Percentiles rank a stretch among this genome's conserved stretches.
Evolutionary conservation across 768 basidiomycete species (phyloP).

Genomic region (Pholiota conissans): DNA sequence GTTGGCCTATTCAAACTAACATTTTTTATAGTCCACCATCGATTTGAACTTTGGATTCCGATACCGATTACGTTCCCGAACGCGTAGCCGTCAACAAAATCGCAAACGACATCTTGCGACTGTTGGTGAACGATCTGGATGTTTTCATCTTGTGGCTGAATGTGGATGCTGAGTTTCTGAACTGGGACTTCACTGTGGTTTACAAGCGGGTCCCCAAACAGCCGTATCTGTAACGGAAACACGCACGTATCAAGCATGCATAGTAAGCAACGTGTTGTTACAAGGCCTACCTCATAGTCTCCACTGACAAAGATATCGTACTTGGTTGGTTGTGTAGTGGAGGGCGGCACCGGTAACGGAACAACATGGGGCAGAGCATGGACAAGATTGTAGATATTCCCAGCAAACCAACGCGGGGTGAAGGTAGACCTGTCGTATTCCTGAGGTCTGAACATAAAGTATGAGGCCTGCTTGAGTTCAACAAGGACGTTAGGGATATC

Average conservation of each 20-base stretch:
- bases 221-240: conserved; percentile 55
- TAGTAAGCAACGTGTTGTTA: not conserved
- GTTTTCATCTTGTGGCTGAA: conserved; percentile 37
- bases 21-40: conserved; percentile 55
- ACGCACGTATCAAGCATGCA: conserved; percentile 2
- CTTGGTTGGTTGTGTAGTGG: conserved; percentile 37
- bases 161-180: conserved; percentile 53
- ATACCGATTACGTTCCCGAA: conserved; percentile 75
- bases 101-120: conserved; percentile 56
- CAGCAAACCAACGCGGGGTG: conserved; percentile 68
- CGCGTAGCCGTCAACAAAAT: conserved; percentile 74
- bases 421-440: conserved; percentile 18
- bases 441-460: conserved; percentile 65
- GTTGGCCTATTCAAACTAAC: conserved; percentile 12
- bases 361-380: conserved; percentile 48
- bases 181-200: conserved; percentile 45
- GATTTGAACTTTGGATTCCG: conserved; percentile 50
- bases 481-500: conserved; percentile 50
- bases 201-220: conserved; percentile 74
- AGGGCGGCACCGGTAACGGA: conserved; percentile 48
- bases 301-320: conserved; percentile 78
- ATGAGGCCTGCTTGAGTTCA: conserved; percentile 70
- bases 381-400: conserved; percentile 80
- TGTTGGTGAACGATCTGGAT: conserved; percentile 39
- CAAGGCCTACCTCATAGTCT: conserved; percentile 68